phyloP scores from a whole-genome alignment of 2,329 filamentous ascomycete genomes.

The Fusarium foetens region DNA sequence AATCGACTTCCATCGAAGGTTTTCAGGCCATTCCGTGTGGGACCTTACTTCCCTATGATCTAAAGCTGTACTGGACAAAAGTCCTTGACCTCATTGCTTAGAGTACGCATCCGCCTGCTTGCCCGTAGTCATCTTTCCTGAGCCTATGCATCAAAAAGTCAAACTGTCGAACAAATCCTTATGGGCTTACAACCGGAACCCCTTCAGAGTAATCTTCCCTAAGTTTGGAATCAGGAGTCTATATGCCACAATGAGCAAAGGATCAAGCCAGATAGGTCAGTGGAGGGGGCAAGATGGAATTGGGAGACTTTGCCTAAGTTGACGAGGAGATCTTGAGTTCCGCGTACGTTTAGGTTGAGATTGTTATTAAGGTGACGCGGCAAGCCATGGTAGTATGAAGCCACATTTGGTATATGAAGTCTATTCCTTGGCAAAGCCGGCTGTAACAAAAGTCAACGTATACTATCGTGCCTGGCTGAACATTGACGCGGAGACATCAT shows the following conservation, averaged over 20 bases:
- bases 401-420: no score
- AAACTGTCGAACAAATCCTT: rapidly evolving
- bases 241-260: rapidly evolving
- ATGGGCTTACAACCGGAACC: rapidly evolving
- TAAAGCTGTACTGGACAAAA: not conserved
- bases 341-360: not conserved
- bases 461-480: not conserved
- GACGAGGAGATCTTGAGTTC: not conserved
- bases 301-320: not conserved
- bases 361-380: no score
- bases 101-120: not conserved
- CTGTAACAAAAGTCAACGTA: no score
- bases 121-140: not conserved
- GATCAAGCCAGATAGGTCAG: not conserved
- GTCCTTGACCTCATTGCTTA: no score
- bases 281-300: not conserved
- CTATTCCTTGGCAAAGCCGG: not conserved
- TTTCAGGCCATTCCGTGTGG: not conserved
- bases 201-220: no score
- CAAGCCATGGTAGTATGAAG: no score
- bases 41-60: not conserved
- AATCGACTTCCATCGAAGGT: not conserved
- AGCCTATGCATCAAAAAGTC: no score
- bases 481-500: not conserved
- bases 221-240: no score